phyloP scores from a whole-genome alignment of 495 filamentous ascomycete species.

The Hyaloscypha finlandica region DNA sequence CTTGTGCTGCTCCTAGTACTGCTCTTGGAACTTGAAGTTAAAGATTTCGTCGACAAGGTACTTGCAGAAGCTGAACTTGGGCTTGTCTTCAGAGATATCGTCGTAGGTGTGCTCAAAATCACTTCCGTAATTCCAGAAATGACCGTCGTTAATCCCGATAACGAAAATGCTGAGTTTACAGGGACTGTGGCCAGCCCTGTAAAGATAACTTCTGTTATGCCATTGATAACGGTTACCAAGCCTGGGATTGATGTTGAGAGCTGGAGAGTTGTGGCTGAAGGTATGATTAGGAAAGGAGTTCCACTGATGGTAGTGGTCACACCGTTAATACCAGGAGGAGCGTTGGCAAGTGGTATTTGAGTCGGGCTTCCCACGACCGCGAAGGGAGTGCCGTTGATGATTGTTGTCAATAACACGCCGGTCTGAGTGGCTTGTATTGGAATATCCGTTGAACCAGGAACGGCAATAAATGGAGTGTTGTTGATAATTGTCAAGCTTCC shows the following conservation, averaged over 20 bases:
- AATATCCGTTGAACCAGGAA: slow-evolving; percentile 16
- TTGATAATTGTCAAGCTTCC: slow-evolving; percentile 15
- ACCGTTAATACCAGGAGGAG: background rate
- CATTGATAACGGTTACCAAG: slow-evolving; percentile 12
- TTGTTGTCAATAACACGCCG: background rate
- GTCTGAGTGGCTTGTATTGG: slow-evolving; percentile 4
- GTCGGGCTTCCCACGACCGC: background rate
- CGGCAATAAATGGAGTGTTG: slow-evolving; percentile 12
- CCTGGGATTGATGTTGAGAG: slow-evolving; percentile 1
- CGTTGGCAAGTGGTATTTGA: background rate
- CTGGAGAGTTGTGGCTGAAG: background rate
- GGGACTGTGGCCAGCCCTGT: slow-evolving; percentile 13
- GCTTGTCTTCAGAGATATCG: slow-evolving; percentile 13
- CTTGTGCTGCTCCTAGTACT: background rate
- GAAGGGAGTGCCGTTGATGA: slow-evolving; percentile 5
- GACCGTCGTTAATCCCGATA: slow-evolving; percentile 15
- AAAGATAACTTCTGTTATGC: slow-evolving; percentile 12
- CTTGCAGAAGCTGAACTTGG: background rate
- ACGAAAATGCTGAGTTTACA: slow-evolving; percentile 12
- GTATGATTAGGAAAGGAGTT: slow-evolving; percentile 10
- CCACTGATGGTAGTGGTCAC: background rate
- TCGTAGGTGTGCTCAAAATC: slow-evolving; percentile 10
- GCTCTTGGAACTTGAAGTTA: background rate
- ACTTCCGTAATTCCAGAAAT: slow-evolving; percentile 20
- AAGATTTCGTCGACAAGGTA: background rate